phyloP scores from a whole-genome alignment of 192 early-diverging fungal species.

The Linnemannia exigua region DNA sequence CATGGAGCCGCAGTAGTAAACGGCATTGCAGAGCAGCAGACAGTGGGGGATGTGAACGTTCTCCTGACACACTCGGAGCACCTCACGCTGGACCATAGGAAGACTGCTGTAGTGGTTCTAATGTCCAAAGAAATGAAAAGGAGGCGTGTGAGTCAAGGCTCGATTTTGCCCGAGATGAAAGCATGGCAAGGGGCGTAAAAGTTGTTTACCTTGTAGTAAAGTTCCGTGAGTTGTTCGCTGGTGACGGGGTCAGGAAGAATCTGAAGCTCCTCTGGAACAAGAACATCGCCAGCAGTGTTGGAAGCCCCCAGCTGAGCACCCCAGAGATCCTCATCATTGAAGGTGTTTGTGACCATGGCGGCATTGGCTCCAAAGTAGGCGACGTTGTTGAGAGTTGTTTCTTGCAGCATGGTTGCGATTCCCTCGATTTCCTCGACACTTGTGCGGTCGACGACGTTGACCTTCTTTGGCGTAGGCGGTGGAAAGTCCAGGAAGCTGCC shows the following conservation, averaged over 20 bases:
- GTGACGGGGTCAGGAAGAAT: slow-evolving; percentile 21
- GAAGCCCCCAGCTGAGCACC: slow-evolving; percentile 29
- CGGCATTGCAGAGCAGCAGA: slow-evolving; percentile 49
- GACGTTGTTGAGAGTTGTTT: slow-evolving; percentile 31
- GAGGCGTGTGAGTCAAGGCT: background rate
- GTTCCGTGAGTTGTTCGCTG: slow-evolving; percentile 9
- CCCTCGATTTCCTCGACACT: slow-evolving; percentile 24
- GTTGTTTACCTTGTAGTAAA: slow-evolving; percentile 34
- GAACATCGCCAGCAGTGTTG: slow-evolving; percentile 23
- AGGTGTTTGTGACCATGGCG: slow-evolving; percentile 22
- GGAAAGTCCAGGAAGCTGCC: slow-evolving; percentile 33
- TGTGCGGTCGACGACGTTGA: slow-evolving; percentile 28
- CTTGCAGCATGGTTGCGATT: slow-evolving; percentile 19
- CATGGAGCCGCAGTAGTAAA: slow-evolving; percentile 39
- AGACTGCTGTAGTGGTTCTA: slow-evolving; percentile 40
- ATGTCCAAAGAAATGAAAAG: background rate
- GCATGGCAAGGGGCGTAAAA: background rate
- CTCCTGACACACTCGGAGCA: slow-evolving; percentile 45
- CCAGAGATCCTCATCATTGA: slow-evolving; percentile 46
- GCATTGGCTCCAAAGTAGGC: slow-evolving; percentile 34
- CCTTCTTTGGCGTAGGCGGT: slow-evolving; percentile 1
- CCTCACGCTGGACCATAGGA: slow-evolving; percentile 51
- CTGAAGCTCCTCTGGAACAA: slow-evolving; percentile 34
- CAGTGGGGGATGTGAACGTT: slow-evolving; percentile 54
- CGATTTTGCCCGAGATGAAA: background rate